These are phyloP conservation scores for Poa pratensis DNA, from an alignment of 176 grass and related monocot species.

Conservation along the genomic window DNA sequence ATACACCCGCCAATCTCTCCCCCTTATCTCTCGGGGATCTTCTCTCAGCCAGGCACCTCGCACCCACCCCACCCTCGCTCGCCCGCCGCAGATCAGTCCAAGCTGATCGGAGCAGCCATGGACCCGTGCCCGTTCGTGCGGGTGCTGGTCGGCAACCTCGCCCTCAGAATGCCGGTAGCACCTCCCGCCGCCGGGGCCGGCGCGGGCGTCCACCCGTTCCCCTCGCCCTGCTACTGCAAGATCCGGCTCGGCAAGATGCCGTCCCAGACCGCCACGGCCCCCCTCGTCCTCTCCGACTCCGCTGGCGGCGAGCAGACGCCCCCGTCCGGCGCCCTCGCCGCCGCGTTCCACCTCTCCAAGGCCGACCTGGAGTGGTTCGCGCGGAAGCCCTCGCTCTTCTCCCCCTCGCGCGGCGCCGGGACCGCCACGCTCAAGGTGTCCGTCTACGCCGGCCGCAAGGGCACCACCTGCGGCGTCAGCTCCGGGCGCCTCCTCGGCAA, in stretches of 20 bases:
- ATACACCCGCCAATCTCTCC: slow-evolving; percentile 30
- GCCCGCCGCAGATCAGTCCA: not conserved
- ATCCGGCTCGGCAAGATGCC: slow-evolving; percentile 80
- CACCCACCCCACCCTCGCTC: not conserved
- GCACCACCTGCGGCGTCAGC: slow-evolving; percentile 59
- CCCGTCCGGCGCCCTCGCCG: slow-evolving; percentile 48
- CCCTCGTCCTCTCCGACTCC: slow-evolving; percentile 52
- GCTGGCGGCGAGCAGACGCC: slow-evolving; percentile 9
- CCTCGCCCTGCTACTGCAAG: slow-evolving; percentile 84
- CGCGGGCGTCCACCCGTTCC: slow-evolving; percentile 77
- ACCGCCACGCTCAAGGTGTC: slow-evolving; percentile 65
- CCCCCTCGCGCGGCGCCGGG: slow-evolving; percentile 5
- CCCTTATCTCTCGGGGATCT: slow-evolving; percentile 10
- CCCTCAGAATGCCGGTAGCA: slow-evolving; percentile 75
- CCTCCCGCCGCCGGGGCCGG: slow-evolving; percentile 61
- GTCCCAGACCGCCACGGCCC: slow-evolving; percentile 53
- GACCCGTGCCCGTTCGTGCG: slow-evolving; percentile 99
- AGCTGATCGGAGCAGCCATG: slow-evolving; percentile 42
- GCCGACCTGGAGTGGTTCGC: slow-evolving; percentile 62
- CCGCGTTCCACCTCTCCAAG: slow-evolving; percentile 75
- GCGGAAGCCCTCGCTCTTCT: slow-evolving; percentile 72
- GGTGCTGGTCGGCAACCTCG: slow-evolving; percentile 91
- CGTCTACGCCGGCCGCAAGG: slow-evolving; percentile 71
- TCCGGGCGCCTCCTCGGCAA: slow-evolving; percentile 72
- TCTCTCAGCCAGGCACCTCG: not conserved